A percentile compares a stretch with the other conserved stretches of the same genome.
Conservation (phyloP, 768 basidiomycete species). For the Hygrophorus russula region DNA sequence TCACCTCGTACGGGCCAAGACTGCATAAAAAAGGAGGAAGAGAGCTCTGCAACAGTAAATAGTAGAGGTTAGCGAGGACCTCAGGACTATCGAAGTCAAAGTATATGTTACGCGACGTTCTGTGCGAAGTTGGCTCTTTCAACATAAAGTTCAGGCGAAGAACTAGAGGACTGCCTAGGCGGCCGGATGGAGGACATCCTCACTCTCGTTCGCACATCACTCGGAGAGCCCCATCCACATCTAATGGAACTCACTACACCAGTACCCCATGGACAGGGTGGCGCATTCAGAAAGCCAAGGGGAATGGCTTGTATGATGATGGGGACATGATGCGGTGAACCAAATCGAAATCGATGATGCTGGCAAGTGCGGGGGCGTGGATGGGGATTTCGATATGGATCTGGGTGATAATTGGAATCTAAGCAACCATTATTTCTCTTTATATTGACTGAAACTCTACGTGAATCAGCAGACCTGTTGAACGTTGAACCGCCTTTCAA, state of each 20-base stretch:
- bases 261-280: slow-evolving; percentile 4
- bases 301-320: slow-evolving; percentile 23
- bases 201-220: slow-evolving; percentile 36
- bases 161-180: slow-evolving; percentile 74
- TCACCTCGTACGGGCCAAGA: slow-evolving; percentile 57
- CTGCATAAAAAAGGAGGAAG: slow-evolving; percentile 72
- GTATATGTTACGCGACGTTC: slow-evolving; percentile 23
- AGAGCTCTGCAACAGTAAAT: slow-evolving; percentile 25
- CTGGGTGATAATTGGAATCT: slow-evolving; percentile 43
- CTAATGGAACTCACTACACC: neutral
- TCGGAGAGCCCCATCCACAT: slow-evolving; percentile 8
- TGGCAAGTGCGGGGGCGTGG: slow-evolving; percentile 54
- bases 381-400: slow-evolving; percentile 67
- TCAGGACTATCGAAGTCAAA: slow-evolving; percentile 81
- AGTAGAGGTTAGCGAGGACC: slow-evolving; percentile 64
- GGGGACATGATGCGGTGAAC: slow-evolving; percentile 28
- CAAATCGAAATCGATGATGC: slow-evolving; percentile 54
- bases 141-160: slow-evolving; percentile 58
- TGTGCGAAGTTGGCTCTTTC: slow-evolving; percentile 1
- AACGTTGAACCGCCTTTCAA: too few species aligned
- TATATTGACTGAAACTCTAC: too few species aligned
- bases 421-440: too few species aligned
- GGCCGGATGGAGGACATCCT: slow-evolving; percentile 61
- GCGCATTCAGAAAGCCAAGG: slow-evolving; percentile 15
- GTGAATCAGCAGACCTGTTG: too few species aligned